Conservation (phyloP, 192 early-diverging fungal genomes). For the Ambispora gerdemannii region DNA sequence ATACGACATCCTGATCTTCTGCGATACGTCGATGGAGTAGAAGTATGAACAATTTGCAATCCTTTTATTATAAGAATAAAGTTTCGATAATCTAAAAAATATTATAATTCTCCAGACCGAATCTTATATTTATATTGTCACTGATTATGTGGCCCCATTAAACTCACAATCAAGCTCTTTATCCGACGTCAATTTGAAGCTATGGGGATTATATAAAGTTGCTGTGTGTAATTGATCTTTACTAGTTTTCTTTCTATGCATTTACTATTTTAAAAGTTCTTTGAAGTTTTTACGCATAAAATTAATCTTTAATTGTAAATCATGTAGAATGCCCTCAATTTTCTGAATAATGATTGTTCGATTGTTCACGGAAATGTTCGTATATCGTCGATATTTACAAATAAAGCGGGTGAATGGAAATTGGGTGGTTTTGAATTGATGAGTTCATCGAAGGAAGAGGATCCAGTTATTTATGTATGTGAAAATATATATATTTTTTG, state of each 20-base stretch:
- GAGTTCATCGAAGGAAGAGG: conserved; percentile 67
- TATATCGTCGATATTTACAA: conserved; percentile 77
- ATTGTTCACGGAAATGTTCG: conserved; percentile 88
- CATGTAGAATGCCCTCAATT: conserved; percentile 73
- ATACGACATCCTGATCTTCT: conserved; percentile 88
- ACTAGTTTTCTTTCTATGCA: background rate
- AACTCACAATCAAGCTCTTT: conserved; percentile 45
- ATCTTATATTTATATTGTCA: conserved; percentile 80
- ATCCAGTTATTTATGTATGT: conserved; percentile 56
- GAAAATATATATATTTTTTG: background rate
- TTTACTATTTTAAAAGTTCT: background rate
- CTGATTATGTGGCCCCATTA: conserved; percentile 79
- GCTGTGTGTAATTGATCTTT: conserved; percentile 52
- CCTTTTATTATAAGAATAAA: too few relatives aligned
- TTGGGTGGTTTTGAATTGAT: conserved; percentile 86
- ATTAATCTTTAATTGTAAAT: background rate
- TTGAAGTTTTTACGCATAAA: background rate
- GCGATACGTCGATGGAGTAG: conserved; percentile 81
- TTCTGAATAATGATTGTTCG: conserved; percentile 80
- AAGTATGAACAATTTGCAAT: conserved; percentile 64
- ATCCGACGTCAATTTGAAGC: conserved; percentile 59
- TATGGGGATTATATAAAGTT: conserved; percentile 88
- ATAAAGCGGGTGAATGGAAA: conserved; percentile 92
- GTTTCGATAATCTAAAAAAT: too few relatives aligned
- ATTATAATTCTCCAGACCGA: conserved; percentile 67